Base-by-base conservation (phyloP, 139 green algal species). In the Closterium sp. region DNA sequence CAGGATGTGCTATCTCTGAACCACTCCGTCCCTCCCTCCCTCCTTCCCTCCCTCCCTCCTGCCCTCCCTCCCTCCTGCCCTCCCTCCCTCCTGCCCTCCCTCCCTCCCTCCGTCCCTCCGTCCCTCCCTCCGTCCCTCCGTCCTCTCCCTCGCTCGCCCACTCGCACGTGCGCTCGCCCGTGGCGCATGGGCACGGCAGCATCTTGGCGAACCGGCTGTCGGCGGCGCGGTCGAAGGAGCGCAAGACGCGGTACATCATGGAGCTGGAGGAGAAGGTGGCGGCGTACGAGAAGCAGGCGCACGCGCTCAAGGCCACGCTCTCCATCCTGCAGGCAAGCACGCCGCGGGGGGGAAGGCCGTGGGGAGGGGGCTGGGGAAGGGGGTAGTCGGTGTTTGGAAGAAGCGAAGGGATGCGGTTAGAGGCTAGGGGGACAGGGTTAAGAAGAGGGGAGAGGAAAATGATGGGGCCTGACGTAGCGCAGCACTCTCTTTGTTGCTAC, bases 161-260 rank as follows among this genome's bases (percentile, higher is more conserved):
- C 55, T 16, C 55, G 55, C 55, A 28, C 55, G 55, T 28, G 55
- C 55, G 55, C 55, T 76, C 55, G 55, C 55, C 4, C 16, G 23
- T 2, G 55, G 25, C 55, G 2, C 25, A 19, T 19, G 55, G 55
- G 23, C 16, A 19, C 16, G 55, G 76, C 89, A 91, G 91, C 28
- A 93, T 94, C 23, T 33, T 94, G 90, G 91, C 91, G 23, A 94
- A 94, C 90, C 91, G 91, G n/a, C 89, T 91, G 91, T 92, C 90
- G 5, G 91, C 91, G 16, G 91, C 91, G 21, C 89, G 91, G 33
- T 94, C 90, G 43, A 94, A 94, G 90, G 90, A 94, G 90, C 86
- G 90, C 34, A 93, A 93, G 90, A 88, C 34, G 90, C 66, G 66
- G 30, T 93, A 93, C 86, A 88, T 93, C 34, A 84, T 34, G 31